Evolutionary conservation across 305 asterid species (phyloP).

Genomic region (Stenogyne calaminthoides): DNA sequence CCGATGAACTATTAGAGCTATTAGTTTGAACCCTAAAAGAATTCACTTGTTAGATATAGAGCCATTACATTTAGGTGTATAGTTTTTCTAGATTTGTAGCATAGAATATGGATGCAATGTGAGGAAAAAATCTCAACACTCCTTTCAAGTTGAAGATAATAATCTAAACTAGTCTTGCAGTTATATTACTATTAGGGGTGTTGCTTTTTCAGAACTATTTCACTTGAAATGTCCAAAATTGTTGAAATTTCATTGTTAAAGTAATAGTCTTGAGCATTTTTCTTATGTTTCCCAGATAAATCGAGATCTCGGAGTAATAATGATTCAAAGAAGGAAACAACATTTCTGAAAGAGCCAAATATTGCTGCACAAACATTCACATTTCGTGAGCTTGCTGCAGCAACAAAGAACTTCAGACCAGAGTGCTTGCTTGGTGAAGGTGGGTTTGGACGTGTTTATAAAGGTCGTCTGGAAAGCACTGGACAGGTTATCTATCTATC

Average conservation of each 20-base stretch:
- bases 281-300: constrained; percentile 50
- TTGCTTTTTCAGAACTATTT: neutral
- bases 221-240: neutral
- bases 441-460: constrained; percentile 93
- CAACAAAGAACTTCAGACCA: constrained; percentile 77
- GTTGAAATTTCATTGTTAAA: neutral
- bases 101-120: no score
- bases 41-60: no score
- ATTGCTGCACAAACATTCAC: constrained; percentile 90
- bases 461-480: constrained; percentile 74
- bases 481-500: constrained; percentile 68
- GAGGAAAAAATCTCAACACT: neutral
- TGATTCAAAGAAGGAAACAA: constrained; percentile 71
- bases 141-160: neutral
- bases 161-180: neutral
- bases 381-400: constrained; percentile 86
- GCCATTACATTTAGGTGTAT: no score
- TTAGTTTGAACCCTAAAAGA: neutral
- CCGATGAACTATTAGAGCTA: neutral
- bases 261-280: constrained; percentile 1
- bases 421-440: constrained; percentile 91
- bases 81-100: no score
- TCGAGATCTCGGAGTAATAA: constrained; percentile 54
- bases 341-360: constrained; percentile 65
- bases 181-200: neutral